phyloP scores from a whole-genome alignment of 352 stramenopile genomes.

The Phytophthora europaea region DNA sequence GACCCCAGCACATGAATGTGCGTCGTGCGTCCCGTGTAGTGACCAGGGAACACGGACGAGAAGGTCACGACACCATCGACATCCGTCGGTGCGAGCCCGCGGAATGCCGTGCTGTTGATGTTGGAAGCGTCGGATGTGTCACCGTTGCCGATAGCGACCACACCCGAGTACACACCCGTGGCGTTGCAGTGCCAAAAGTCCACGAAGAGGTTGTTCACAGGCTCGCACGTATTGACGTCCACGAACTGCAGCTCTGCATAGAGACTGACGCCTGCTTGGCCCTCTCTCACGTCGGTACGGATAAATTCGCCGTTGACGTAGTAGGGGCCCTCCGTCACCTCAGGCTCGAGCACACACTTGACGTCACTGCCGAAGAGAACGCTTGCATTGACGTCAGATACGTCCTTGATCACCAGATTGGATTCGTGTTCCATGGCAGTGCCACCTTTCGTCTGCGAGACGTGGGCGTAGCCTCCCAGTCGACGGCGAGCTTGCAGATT shows the following conservation, averaged over 20 bases:
- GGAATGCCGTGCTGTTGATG: slow-evolving; percentile 40
- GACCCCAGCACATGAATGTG: slow-evolving; percentile 39
- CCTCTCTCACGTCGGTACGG: slow-evolving; percentile 26
- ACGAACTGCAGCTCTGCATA: slow-evolving; percentile 39
- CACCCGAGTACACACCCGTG: slow-evolving; percentile 37
- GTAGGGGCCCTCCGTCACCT: slow-evolving; percentile 38
- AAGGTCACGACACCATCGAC: slow-evolving; percentile 31
- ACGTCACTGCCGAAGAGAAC: slow-evolving; percentile 28
- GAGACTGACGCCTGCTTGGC: slow-evolving; percentile 28
- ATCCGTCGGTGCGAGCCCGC: slow-evolving; percentile 30
- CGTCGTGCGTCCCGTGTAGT: slow-evolving; percentile 39
- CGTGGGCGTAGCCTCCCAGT: slow-evolving; percentile 20
- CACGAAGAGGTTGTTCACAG: slow-evolving; percentile 30
- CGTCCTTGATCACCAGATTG: slow-evolving; percentile 18
- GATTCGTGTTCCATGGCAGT: slow-evolving; percentile 32
- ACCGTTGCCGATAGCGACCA: slow-evolving; percentile 35
- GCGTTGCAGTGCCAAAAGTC: slow-evolving; percentile 44
- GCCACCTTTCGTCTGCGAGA: slow-evolving; percentile 10
- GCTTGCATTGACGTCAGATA: slow-evolving; percentile 14
- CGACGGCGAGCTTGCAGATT: slow-evolving; percentile 25
- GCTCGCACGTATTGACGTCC: slow-evolving; percentile 39
- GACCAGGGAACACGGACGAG: slow-evolving; percentile 28
- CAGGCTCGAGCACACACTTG: slow-evolving; percentile 33
- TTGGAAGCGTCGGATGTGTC: slow-evolving; percentile 32
- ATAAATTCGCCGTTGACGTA: slow-evolving; percentile 38